These are phyloP conservation scores for Medicago lupulina DNA, from an alignment of 306 rosid genomes.

Conservation along the genomic window DNA sequence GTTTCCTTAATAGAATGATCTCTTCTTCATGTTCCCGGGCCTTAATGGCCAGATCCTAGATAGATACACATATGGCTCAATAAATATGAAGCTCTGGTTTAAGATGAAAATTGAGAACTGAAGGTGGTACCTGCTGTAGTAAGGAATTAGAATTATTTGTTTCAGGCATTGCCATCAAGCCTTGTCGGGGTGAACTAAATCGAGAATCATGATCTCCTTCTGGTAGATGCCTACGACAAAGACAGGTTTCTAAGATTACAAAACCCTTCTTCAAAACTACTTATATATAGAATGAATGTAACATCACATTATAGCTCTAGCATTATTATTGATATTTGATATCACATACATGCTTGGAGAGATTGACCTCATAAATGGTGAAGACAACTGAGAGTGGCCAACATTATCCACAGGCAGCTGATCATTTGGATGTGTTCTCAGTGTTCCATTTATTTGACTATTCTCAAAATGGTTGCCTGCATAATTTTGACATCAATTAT, in stretches of 20 bases:
- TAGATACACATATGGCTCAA: constrained; percentile 38
- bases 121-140: constrained; percentile 76
- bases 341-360: constrained; percentile 67
- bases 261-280: constrained; percentile 29
- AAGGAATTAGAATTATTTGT: constrained; percentile 59
- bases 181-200: constrained; percentile 61
- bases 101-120: constrained; percentile 30
- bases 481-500: constrained; percentile 47
- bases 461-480: constrained; percentile 48
- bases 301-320: constrained; percentile 22
- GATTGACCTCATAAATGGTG: constrained; percentile 66
- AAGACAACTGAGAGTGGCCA: constrained; percentile 60
- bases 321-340: constrained; percentile 21
- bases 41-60: constrained; percentile 68
- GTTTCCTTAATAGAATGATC: constrained; percentile 77
- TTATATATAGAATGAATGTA: constrained; percentile 34
- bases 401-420: constrained; percentile 54
- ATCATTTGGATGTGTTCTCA: constrained; percentile 52
- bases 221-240: constrained; percentile 59
- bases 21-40: constrained; percentile 85
- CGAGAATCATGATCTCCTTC: constrained; percentile 68
- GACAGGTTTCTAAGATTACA: constrained; percentile 39
- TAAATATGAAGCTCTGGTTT: constrained; percentile 27
- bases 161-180: constrained; percentile 69
- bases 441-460: constrained; percentile 58